Evolutionary conservation across 2,329 filamentous ascomycete genomes (phyloP).

Genomic region (Dactylella cylindrospora): DNA sequence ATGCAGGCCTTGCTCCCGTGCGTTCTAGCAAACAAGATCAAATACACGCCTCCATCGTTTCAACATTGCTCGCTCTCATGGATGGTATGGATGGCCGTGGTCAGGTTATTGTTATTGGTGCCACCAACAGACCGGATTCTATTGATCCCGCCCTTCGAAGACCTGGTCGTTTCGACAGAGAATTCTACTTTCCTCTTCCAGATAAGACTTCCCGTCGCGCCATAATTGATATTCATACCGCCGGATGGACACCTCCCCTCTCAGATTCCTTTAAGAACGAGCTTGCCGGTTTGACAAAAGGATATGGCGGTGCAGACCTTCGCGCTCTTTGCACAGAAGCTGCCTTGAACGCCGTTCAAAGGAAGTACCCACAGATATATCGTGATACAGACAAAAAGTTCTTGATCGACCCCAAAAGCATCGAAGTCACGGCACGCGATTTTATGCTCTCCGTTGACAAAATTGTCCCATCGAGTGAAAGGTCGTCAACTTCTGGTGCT

Average conservation of each 20-base stretch:
- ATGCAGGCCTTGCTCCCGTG: slow-evolving; percentile 74
- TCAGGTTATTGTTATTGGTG: slow-evolving; percentile 96
- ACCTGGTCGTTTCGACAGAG: slow-evolving; percentile 91
- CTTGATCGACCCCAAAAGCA: slow-evolving; percentile 78
- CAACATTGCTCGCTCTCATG: slow-evolving; percentile 90
- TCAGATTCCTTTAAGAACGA: slow-evolving; percentile 76
- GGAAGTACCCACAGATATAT: slow-evolving; percentile 96
- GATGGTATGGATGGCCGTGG: slow-evolving; percentile 98
- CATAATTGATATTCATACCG: slow-evolving; percentile 93
- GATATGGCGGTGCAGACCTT: slow-evolving; percentile 93
- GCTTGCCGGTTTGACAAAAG: slow-evolving; percentile 85
- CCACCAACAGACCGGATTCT: slow-evolving; percentile 95
- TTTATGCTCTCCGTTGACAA: slow-evolving; percentile 97
- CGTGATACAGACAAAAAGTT: slow-evolving; percentile 78
- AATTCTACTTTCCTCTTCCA: slow-evolving; percentile 96
- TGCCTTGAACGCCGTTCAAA: slow-evolving; percentile 89
- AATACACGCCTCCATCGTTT: slow-evolving; percentile 96
- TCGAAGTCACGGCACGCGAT: slow-evolving; percentile 85
- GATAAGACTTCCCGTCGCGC: slow-evolving; percentile 75
- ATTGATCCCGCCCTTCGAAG: slow-evolving; percentile 93
- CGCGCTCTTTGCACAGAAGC: slow-evolving; percentile 94
- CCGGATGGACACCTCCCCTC: slow-evolving; percentile 80
- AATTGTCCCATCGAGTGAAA: slow-evolving; percentile 90
- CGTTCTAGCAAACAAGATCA: slow-evolving; percentile 98
- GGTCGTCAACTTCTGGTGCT: slow-evolving; percentile 81